Evolutionary conservation across 306 rosid species (phyloP), one percentile per base, ranked within the genome.

Genomic region (Rubus parviflorus): DNA sequence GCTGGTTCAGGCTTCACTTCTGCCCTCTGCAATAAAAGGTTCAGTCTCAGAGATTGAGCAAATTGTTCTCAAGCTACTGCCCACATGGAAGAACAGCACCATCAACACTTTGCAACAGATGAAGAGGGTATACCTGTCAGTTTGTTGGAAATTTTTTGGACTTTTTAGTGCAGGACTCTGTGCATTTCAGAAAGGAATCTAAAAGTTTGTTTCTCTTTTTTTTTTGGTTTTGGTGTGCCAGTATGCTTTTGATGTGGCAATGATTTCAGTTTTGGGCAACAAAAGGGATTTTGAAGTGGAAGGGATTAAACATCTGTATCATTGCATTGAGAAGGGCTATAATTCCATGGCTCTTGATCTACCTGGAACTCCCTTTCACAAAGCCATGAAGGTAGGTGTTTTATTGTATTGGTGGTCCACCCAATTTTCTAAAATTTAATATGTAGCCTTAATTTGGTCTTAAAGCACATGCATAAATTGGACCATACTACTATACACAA

Each of bases 221-320:
- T 45, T 58, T 57, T 6, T 62, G 68, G 68, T 62, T 35, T 62
- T 30, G 54, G 75, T 68, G 15, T 81, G 49, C 8, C 85, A 94
- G 98, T 94, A 80, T 85, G 93, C 97, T 76, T 94, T 94, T 70
- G 97, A 94, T 77, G 97, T 94, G 67, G 98, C 97, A 41, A 85
- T 93, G 80, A 83, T 87, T 15, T 90, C 96, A 2, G 97, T 89
- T 17, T 89, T 94, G 7, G 97, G 98, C 6, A 81, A 82, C 75
- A 85, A 81, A 52, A 74, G 68, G 47, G 91, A 87, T 66, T 9
- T 78, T 1, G 97, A 94, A 86, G 79, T 85, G 77, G 90, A 86
- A 30, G 87, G 84, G 77, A 90, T 91, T 47, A 91, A 87, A 77
- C 86, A 81, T n/a, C 53, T 91, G 22, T 94, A 91, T 74, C 65